Conservation (phyloP, 768 basidiomycete species). For the Suillus lakei region DNA sequence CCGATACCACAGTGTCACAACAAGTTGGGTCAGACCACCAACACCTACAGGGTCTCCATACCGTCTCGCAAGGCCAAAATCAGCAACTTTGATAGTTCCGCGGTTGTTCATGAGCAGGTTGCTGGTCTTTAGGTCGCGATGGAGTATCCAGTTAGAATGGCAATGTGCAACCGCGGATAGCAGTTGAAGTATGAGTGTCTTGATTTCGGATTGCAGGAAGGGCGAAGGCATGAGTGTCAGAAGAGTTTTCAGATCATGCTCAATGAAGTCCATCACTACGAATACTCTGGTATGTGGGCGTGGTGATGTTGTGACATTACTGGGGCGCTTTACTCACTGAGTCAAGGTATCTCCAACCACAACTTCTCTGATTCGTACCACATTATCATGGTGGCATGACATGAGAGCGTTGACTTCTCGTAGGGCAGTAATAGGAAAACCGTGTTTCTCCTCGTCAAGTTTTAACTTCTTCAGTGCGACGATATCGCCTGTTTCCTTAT, state of each 20-base stretch:
- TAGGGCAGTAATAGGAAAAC: constrained; percentile 96
- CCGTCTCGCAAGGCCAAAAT: constrained; percentile 94
- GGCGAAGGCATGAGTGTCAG: constrained; percentile 94
- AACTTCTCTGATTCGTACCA: constrained; percentile 95
- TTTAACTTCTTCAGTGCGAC: constrained; percentile 98
- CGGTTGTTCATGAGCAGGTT: constrained; percentile 99
- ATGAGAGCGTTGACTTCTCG: constrained; percentile 97
- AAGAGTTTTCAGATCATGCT: constrained; percentile 97
- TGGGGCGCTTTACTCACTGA: constrained; percentile 73
- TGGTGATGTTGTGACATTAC: constrained; percentile 15
- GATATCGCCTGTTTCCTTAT: constrained; percentile 93
- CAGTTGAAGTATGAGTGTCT: constrained; percentile 93
- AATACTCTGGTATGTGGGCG: constrained; percentile 71
- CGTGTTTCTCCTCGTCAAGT: constrained; percentile 97
- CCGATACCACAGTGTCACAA: constrained; percentile 99
- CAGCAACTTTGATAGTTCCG: constrained; percentile 97
- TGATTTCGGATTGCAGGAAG: constrained; percentile 97
- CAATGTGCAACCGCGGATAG: constrained; percentile 93
- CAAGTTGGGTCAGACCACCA: constrained; percentile 96
- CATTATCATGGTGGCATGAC: constrained; percentile 93
- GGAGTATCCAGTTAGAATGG: constrained; percentile 97
- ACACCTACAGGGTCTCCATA: constrained; percentile 97
- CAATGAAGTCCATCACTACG: constrained; percentile 99
- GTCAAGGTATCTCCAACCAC: constrained; percentile 98
- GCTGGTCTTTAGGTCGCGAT: constrained; percentile 96